Conservation (phyloP, 257 asterid species). For the Solanum verrucosum region DNA sequence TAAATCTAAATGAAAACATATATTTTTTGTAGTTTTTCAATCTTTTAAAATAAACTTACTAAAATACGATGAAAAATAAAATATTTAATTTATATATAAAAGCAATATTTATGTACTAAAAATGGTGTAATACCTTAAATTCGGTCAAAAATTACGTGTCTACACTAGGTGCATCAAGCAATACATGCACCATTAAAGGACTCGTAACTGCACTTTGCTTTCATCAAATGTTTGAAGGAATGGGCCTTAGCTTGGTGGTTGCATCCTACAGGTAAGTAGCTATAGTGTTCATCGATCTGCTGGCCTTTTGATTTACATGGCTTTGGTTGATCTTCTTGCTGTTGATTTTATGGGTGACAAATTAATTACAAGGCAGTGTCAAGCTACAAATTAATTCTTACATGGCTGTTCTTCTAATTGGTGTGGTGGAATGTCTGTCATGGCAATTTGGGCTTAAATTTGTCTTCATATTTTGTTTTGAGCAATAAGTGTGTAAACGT, state of each 20-base stretch:
- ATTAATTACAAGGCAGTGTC: slow-evolving; percentile 20
- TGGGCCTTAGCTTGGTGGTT: slow-evolving; percentile 35
- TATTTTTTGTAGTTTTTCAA: too few species aligned
- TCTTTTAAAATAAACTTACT: too few species aligned
- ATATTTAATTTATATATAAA: too few species aligned
- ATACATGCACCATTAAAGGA: slow-evolving; percentile 30
- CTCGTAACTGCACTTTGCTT: slow-evolving; percentile 34
- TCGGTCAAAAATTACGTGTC: too few species aligned
- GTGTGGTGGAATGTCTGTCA: slow-evolving; percentile 51
- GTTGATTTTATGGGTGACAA: slow-evolving; percentile 28
- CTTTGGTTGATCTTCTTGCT: slow-evolving; percentile 32
- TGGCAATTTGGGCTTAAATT: slow-evolving; percentile 54
- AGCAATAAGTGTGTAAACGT: not conserved
- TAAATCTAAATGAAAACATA: too few species aligned
- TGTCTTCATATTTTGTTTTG: not conserved
- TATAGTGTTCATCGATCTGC: slow-evolving; percentile 2
- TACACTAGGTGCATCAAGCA: slow-evolving; percentile 32
- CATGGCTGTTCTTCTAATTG: slow-evolving; percentile 15
- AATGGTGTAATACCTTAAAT: too few species aligned
- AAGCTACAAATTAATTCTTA: slow-evolving; percentile 19
- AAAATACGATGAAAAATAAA: too few species aligned
- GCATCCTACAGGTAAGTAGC: slow-evolving; percentile 34
- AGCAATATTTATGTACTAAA: too few species aligned
- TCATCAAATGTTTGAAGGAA: slow-evolving; percentile 41
- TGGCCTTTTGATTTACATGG: slow-evolving; percentile 33